Percentiles rank a stretch among this genome's conserved stretches.
Evolutionary conservation across 2,329 filamentous ascomycete genomes (phyloP).

Genomic region (Alternaria ethzedia): DNA sequence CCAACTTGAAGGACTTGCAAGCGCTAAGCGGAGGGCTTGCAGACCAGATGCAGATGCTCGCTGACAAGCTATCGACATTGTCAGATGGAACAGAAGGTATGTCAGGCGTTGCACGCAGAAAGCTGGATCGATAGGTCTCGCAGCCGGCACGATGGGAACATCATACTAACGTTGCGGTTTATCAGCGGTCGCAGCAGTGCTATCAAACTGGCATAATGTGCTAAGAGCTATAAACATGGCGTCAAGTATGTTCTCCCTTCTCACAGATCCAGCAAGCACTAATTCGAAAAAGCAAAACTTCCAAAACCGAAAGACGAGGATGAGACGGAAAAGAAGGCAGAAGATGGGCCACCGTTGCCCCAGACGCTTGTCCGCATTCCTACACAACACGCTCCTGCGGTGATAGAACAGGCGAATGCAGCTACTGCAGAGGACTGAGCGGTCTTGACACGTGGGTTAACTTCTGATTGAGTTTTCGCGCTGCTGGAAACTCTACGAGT

Average conservation of each 20-base stretch:
- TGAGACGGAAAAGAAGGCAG: slow-evolving; percentile 48
- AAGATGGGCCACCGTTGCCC: slow-evolving; percentile 65
- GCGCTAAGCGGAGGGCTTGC: slow-evolving; percentile 80
- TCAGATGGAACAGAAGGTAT: slow-evolving; percentile 82
- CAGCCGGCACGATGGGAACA: neutral
- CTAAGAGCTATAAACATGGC: slow-evolving; percentile 86
- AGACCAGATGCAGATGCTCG: slow-evolving; percentile 80
- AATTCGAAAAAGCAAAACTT: slow-evolving; percentile 65
- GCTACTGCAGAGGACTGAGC: slow-evolving; percentile 41
- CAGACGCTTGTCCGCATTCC: slow-evolving; percentile 86
- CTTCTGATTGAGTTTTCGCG: slow-evolving; percentile 3
- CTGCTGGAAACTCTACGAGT: slow-evolving; percentile 2
- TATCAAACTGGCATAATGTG: slow-evolving; percentile 89
- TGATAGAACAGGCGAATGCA: slow-evolving; percentile 43
- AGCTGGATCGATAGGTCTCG: neutral
- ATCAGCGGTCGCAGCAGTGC: slow-evolving; percentile 78
- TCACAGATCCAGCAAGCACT: slow-evolving; percentile 9
- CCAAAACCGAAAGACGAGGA: slow-evolving; percentile 63
- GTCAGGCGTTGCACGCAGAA: neutral
- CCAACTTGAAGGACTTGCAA: slow-evolving; percentile 77
- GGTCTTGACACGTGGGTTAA: slow-evolving; percentile 7
- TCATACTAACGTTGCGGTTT: slow-evolving; percentile 28
- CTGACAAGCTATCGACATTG: slow-evolving; percentile 77
- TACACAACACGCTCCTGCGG: slow-evolving; percentile 67
- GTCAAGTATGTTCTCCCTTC: slow-evolving; percentile 64